Percentiles rank a stretch among this genome's conserved stretches.
These are phyloP conservation scores for Aspergillus candidus DNA, from an alignment of 2,329 filamentous ascomycete species.

Conservation along the genomic window DNA sequence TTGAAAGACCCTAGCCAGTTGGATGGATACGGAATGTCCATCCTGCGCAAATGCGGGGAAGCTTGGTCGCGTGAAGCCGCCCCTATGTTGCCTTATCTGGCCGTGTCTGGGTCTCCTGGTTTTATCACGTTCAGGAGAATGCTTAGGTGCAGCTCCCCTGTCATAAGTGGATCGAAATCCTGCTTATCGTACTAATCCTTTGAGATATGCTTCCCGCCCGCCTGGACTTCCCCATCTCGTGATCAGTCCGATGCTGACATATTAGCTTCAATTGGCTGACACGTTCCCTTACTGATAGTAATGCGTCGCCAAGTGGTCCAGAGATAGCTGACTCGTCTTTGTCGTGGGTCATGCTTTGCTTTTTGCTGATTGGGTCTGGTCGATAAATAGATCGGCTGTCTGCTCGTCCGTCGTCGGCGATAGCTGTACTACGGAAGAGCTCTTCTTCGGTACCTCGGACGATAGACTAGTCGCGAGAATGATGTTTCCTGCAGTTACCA, in stretches of 20 bases:
- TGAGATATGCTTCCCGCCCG: not conserved
- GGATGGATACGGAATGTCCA: constrained; percentile 11
- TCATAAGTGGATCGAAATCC: not conserved
- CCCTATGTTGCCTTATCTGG: not conserved
- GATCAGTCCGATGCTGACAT: not conserved
- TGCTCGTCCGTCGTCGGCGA: no score
- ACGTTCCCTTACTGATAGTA: not conserved
- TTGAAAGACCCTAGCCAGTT: no score
- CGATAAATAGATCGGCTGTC: no score
- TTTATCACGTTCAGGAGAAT: not conserved
- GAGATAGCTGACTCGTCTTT: no score
- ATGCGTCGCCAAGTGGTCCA: not conserved
- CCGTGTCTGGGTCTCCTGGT: no score
- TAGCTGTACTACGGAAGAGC: no score
- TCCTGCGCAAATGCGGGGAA: constrained; percentile 8
- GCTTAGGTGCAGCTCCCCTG: not conserved
- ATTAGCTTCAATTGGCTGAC: no score
- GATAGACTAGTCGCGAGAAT: no score
- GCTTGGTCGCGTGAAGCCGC: not conserved
- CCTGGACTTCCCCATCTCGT: constrained; percentile 11
- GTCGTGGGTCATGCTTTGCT: no score
- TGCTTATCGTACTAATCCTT: not conserved
- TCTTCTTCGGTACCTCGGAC: no score
- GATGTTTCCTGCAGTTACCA: not conserved
- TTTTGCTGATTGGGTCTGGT: no score